Base-by-base conservation (phyloP, 495 filamentous ascomycete species). In the Annulohypoxylon maeteangense region DNA sequence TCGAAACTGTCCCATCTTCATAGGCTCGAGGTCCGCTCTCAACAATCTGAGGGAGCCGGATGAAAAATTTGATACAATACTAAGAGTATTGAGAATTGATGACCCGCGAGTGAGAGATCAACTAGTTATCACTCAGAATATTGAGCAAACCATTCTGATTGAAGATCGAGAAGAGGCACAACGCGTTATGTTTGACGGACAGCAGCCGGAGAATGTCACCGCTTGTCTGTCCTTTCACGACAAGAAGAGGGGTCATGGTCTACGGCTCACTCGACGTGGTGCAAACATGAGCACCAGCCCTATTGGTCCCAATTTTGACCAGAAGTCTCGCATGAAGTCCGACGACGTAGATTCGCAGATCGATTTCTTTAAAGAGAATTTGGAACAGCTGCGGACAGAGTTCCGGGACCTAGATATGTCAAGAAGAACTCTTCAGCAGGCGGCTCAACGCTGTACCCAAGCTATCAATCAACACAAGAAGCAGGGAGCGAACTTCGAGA, bases 81-180 rank as follows among this genome's bases (percentile, higher is more conserved):
- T 98, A 38, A 86, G 92, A 53, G 87, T 91, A 4, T 84, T 99
- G 42, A 88, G 94, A 81, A 90, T 99, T 70, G 91, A 95, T 68
- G 89, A 95, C 76, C 86, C 90, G 12, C 78, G 90, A 45, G 92
- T 96, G 22, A 89, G 88, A 34, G 89, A 91, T 65, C 90, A 93
- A 55, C 80, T 98, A 31, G 91, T 99, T 76, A 93, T 99, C 76
- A 89, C 88, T 58, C 85, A 94, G 72, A 79, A 82, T 7, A 91
- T 97, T 48, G 95, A 99, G 62, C 94, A 98, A 74, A 89, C 90
- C 10, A 84, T 97, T 8, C 78, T 99, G 2, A 89, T 98, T 48
- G 85, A 89, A 45, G 79, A 88, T 44, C 81, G 91, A 16, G 74
- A 82, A 10, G 84, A 91, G 58, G 96, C 90, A 1, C 81, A 90